Conservation (phyloP, 768 basidiomycete species). For the Panaeolus papilionaceus region DNA sequence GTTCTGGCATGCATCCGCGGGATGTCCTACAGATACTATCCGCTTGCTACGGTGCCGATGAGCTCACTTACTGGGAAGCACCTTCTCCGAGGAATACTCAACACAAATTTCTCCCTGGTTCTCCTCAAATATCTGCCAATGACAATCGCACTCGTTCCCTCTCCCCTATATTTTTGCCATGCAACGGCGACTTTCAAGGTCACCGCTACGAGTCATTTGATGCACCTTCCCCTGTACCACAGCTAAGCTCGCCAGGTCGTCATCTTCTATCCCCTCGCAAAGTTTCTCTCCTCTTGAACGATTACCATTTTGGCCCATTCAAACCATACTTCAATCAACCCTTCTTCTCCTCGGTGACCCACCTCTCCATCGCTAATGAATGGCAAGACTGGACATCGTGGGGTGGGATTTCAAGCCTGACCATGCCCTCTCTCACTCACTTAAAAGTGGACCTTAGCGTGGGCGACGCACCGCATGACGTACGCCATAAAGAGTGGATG, state of each 20-base stretch:
- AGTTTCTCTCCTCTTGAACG: conserved; percentile 39
- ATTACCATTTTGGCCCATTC: conserved; percentile 25
- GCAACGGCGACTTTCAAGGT: conserved; percentile 11
- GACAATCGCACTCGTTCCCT: conserved; percentile 14
- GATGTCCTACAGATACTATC: conserved; percentile 38
- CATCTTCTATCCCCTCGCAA: conserved; percentile 34
- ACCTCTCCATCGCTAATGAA: conserved; percentile 45
- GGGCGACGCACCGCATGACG: conserved; percentile 30
- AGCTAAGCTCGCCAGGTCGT: conserved; percentile 27
- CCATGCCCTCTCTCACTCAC: conserved; percentile 40
- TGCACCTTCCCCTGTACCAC: conserved; percentile 17
- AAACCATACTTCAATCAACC: conserved; percentile 32
- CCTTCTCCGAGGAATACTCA: conserved; percentile 17
- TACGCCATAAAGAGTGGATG: conserved; percentile 22
- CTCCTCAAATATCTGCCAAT: background rate
- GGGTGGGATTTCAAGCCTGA: conserved; percentile 31
- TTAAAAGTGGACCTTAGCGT: conserved; percentile 45
- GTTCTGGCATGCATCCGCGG: conserved; percentile 39
- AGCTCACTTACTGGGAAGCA: conserved; percentile 45
- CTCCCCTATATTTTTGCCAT: conserved; percentile 17
- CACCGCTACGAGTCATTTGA: background rate
- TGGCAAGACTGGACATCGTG: conserved; percentile 52
- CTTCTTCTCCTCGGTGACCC: conserved; percentile 43
- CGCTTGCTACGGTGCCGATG: conserved; percentile 40
- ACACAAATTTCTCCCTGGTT: background rate